These are phyloP conservation scores for Margaritispora aquatica DNA, from an alignment of 495 filamentous ascomycete genomes.

Conservation along the genomic window DNA sequence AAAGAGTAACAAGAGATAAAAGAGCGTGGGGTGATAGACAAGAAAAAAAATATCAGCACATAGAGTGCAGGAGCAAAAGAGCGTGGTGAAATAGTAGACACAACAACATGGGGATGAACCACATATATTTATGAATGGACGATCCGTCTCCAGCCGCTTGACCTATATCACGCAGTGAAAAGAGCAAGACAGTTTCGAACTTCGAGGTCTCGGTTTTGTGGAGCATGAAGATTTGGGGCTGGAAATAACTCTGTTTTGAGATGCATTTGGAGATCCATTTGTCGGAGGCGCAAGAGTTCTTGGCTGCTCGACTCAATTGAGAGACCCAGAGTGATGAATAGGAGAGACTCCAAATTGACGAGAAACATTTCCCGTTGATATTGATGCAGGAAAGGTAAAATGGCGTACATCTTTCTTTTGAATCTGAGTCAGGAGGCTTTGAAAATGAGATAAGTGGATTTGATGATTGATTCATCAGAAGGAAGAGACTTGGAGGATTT, in stretches of 20 bases:
- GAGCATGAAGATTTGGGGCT: too few relatives aligned
- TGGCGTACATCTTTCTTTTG: background rate
- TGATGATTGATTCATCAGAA: too few relatives aligned
- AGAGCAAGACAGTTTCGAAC: too few relatives aligned
- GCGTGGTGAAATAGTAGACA: background rate
- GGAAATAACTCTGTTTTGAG: too few relatives aligned
- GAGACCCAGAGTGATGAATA: background rate
- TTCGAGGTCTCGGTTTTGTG: too few relatives aligned
- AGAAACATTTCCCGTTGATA: background rate
- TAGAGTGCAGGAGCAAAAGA: background rate
- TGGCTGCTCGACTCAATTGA: too few relatives aligned
- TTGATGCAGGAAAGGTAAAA: background rate
- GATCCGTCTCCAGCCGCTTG: too few relatives aligned
- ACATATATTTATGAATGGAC: too few relatives aligned
- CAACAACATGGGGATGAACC: too few relatives aligned
- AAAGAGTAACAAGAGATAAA: constrained; percentile 4
- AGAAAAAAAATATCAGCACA: background rate
- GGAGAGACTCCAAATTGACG: background rate
- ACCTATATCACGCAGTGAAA: too few relatives aligned
- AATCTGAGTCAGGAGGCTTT: background rate
- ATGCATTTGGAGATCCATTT: background rate
- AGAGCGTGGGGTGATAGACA: background rate
- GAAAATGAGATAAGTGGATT: too few relatives aligned
- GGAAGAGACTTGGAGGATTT: too few relatives aligned
- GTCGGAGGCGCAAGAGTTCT: background rate